Evolutionary conservation across 495 filamentous ascomycete genomes (phyloP), one percentile per base, ranked within the genome.

Genomic region (Hypoxylon trugodes): DNA sequence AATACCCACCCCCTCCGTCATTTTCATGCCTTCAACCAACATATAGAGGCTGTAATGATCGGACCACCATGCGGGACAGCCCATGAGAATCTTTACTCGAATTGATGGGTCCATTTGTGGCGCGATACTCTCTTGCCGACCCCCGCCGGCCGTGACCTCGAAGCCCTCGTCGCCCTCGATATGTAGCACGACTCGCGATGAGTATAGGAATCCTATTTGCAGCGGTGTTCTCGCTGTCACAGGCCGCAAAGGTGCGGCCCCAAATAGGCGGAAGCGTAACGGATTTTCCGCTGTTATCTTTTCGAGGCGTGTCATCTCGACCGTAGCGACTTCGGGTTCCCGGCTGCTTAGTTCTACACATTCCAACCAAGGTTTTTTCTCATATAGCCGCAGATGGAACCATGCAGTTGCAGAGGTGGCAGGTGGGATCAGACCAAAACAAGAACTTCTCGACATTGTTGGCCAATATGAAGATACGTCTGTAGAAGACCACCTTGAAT

Each of bases 101-200:
- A 77, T 81, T 73, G 76, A 82, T 71, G 74, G 78, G 75, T 78
- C 77, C 75, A 76, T 77, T 77, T 79, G 76, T 76, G 77, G 79
- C 77, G 73, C 77, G 67, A 74, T 81, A 67, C 71, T 74, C 65
- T 69, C 73, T 60, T 68, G 63, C 71, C 74, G 74, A 71, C 70
- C 73, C 65, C 71, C 69, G 62, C 70, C 66, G 67, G 71, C 43
- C 56, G 69, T 67, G 63, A 62, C 58, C 52, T 73, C 57, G 46
- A 33, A 18, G 16, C 28, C 37, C 46, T 54, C 56, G 7, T 30
- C 22, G 16, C 28, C 37, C 46, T 54, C 56, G 7, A 35, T 43
- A 36, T 47, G 42, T 54, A 42, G 52, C 28, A 28, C 57, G 32
- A 48, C 56, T 49, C 36, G 26, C 16, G 33, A 68, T 68, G 64